These are phyloP conservation scores for Chenopodium album DNA, from an alignment of 148 eudicot species.

Conservation along the genomic window DNA sequence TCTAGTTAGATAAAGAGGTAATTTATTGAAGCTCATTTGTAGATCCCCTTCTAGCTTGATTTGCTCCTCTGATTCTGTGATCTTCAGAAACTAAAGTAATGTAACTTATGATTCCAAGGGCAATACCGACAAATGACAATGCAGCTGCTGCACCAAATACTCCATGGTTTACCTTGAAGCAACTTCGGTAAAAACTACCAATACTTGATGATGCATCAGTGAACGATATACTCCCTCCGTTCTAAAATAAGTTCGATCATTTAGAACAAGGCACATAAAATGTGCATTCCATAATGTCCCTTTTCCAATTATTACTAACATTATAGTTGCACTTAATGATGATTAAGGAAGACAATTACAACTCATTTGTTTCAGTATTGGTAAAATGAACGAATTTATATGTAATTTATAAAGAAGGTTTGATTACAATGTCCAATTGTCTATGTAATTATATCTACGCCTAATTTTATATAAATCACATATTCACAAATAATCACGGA, in stretches of 20 bases:
- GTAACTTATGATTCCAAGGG: conserved; percentile 26
- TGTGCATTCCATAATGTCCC: neutral
- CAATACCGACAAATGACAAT: conserved; percentile 14
- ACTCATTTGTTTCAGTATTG: too few species aligned
- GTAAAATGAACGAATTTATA: too few species aligned
- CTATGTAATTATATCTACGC: too few species aligned
- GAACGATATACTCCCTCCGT: neutral
- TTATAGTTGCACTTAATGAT: too few species aligned
- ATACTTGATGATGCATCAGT: neutral
- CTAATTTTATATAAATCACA: too few species aligned
- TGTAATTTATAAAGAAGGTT: too few species aligned
- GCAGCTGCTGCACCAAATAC: conserved; percentile 23
- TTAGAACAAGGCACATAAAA: neutral
- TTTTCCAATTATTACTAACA: too few species aligned
- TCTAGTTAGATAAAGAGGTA: neutral
- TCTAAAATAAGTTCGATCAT: neutral
- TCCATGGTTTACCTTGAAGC: conserved; percentile 22
- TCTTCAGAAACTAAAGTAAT: neutral
- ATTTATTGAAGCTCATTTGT: neutral
- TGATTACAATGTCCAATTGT: too few species aligned
- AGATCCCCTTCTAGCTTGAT: neutral
- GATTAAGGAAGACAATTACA: neutral
- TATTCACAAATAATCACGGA: too few species aligned
- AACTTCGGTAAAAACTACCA: neutral
- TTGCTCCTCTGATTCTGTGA: conserved; percentile 2